Evolutionary conservation across 2,329 filamentous ascomycete species (phyloP), one percentile per base, ranked within the genome.

Genomic region (Trichoderma breve): DNA sequence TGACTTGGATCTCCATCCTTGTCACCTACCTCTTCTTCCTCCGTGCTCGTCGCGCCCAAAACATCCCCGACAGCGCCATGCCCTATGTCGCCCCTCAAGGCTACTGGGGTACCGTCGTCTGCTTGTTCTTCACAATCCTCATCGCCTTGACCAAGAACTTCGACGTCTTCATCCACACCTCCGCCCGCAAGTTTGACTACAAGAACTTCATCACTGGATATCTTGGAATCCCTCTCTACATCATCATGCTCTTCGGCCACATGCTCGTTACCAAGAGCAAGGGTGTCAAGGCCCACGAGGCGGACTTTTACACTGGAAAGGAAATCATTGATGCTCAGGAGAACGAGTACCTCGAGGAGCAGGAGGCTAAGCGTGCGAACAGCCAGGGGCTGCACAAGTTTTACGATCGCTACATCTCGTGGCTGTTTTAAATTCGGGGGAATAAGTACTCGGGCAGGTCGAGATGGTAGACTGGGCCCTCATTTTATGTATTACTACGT

Each of bases 81-180:
- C 87, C 89, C 1, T 94, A 91, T 79, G 85, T 85, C 18, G 91
- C 93, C 0, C 93, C 93, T 0, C 86, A 95, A 18, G 92, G 93
- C n/a, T 82, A 89, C 47, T 87, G 80, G 73, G 93, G 93, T 12
- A 93, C 91, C 0, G 89, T 89, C 78, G 83, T 84, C 72, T 91
- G 91, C 0, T 85, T 96, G 2, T 83, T 85, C 77, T 90, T 94
- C 82, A 94, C 92, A 82, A 85, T 87, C 77, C 79, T 96, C 39
- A 92, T 96, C 73, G 88, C 91, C 2, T 79, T 97, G 66, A 95
- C 93, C 78, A 97, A 96, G 87, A 95, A 94, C 85, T 96, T 90
- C 81, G 86, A 88, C 71, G 90, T 92, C 72, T 96, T 96, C 81
- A 84, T 89, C 73, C 79, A 76, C 77, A 83, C 75, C 84, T 86